Conservation (phyloP, 129 eudicot genomes). For the Daucus carota region DNA sequence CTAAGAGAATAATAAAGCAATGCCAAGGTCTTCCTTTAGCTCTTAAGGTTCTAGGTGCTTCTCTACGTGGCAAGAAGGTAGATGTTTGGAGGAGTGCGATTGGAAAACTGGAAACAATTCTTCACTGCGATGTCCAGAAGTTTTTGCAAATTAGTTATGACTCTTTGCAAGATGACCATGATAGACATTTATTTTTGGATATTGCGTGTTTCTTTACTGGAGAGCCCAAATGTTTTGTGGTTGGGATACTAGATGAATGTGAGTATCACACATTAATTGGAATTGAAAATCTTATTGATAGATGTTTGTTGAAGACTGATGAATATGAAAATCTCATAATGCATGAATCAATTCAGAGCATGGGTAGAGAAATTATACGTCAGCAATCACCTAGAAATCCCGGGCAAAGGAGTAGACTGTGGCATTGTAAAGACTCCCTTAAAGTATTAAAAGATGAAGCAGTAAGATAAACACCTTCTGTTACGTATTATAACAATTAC, state of each 20-base stretch:
- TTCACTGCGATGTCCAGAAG: neutral
- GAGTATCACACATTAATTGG: conserved; percentile 13
- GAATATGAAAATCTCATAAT: conserved; percentile 11
- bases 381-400: conserved; percentile 24
- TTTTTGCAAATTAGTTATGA: conserved; percentile 22
- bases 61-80: conserved; percentile 1
- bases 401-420: conserved; percentile 17
- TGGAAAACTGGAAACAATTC: conserved; percentile 8
- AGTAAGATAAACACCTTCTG: neutral
- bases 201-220: conserved; percentile 39
- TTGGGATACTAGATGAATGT: conserved; percentile 20
- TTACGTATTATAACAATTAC: neutral
- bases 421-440: conserved; percentile 21
- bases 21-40: conserved; percentile 36
- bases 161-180: conserved; percentile 14
- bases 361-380: conserved; percentile 23
- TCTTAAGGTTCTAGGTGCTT: conserved; percentile 24
- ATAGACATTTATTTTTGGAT: conserved; percentile 23
- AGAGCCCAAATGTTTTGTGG: conserved; percentile 13
- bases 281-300: conserved; percentile 23
- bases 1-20: neutral
- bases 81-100: conserved; percentile 17
- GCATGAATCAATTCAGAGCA: conserved; percentile 27
- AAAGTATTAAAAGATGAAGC: conserved; percentile 19
- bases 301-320: conserved; percentile 18